Evolutionary conservation across 495 filamentous ascomycete genomes (phyloP), one percentile per base, ranked within the genome.

Genomic region (Pyrenula massariospora): DNA sequence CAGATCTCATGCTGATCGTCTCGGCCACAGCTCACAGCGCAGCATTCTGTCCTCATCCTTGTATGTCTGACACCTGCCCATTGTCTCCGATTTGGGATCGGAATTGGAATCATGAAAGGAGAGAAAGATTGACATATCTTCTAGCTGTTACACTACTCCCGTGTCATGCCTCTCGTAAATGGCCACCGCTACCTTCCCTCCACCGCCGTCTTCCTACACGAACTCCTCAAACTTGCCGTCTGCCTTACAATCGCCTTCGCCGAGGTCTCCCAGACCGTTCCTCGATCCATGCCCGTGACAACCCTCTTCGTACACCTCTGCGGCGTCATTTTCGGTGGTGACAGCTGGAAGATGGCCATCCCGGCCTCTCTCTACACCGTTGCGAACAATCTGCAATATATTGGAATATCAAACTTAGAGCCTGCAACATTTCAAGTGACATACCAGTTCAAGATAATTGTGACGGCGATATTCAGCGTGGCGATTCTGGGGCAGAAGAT

Each of bases 281-380:
- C 88, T 11, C 82, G 88, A 3, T 83, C 85, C 3, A 85, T 88
- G 52, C 86, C 92, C 10, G 84, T 85, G 23, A 87, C 87, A 2
- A 83, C 86, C 22, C 78, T 95, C 22, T 84, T 95, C 68, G 81
- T 81, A 59, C 83, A 88, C 59, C 81, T 97, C n/a, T 84, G 80
- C 61, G 80, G 76, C 51, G 81, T 86, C 12, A 84, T 96, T 0
- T 95, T 96, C 65, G 85, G 87, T 2, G 84, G 86, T n/a, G 93
- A 98, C 61, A 88, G 89, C 62, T 98, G 93, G 93, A 96, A 96
- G 69, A 66, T 98, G 59, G 90, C 89, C 3, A 86, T 97, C 42
- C 92, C 93, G 0, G 93, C 91, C 8, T 77, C 82, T 48, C 76
- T 97, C 1, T 96, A 95, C 65, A 95, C 93, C 0, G 60, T 96